These are phyloP conservation scores for Kazachstania kunashirensis DNA, from an alignment of 805 yeast genomes.

Conservation along the genomic window DNA sequence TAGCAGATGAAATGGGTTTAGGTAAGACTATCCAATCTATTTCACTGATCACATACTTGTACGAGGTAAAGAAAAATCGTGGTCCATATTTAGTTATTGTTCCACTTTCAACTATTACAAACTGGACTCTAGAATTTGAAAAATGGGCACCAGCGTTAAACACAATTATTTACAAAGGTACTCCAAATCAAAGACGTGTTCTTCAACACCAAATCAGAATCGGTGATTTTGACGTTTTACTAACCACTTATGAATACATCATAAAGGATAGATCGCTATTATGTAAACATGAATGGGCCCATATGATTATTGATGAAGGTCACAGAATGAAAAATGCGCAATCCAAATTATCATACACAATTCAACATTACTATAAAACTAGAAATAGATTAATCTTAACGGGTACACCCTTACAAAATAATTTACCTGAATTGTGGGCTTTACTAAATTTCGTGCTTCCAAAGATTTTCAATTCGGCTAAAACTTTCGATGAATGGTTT, in stretches of 20 bases:
- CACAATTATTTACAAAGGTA: constrained; percentile 67
- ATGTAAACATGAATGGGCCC: constrained; percentile 64
- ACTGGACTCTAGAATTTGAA: constrained; percentile 79
- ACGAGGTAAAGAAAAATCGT: constrained; percentile 53
- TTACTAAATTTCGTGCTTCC: constrained; percentile 73
- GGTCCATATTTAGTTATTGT: constrained; percentile 74
- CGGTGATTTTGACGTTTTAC: constrained; percentile 65
- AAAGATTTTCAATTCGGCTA: constrained; percentile 74
- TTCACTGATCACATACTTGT: constrained; percentile 60
- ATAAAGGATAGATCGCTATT: constrained; percentile 67
- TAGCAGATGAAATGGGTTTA: constrained; percentile 99
- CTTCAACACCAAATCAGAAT: constrained; percentile 53
- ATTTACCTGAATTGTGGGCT: constrained; percentile 81
- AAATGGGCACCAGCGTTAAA: constrained; percentile 80
- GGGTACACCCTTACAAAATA: constrained; percentile 82
- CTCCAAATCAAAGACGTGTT: constrained; percentile 59
- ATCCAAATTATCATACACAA: constrained; percentile 63
- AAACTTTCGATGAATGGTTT: constrained; percentile 84
- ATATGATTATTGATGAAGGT: constrained; percentile 87
- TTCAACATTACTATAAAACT: constrained; percentile 62
- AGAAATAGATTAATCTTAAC: constrained; percentile 72
- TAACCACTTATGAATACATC: constrained; percentile 76
- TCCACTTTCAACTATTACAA: constrained; percentile 74
- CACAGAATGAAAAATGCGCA: constrained; percentile 78
- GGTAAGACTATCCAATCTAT: constrained; percentile 91